Evolutionary conservation across 257 asterid genomes (phyloP), one percentile per base, ranked within the genome.

Genomic region (Lycium barbarum): DNA sequence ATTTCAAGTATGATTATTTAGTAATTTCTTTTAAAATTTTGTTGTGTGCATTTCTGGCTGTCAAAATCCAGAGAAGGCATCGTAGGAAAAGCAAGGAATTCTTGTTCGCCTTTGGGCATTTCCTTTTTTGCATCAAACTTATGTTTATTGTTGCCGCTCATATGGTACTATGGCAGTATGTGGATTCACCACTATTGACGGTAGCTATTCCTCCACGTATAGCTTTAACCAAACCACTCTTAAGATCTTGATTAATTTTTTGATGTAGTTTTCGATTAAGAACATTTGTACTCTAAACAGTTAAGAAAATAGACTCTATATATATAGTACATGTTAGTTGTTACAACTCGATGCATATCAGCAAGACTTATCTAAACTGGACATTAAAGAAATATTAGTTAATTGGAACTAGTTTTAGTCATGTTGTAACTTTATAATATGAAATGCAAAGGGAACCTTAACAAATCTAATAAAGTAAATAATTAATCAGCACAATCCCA

Each of bases 401-500:
- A 74, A 74, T 74, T 74, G 61, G 59, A 73, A 73, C n/a, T 20
- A 20, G 20, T 49, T 22, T 47, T 49, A 49, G 14, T 74, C 62
- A 11, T 74, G 45, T 74, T 74, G 62, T 49, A 22, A 49, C 62
- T 49, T 49, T 22, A 74, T 45, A 72, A n/a, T 15, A 53, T 14
- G 47, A 51, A 49, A 78, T 78, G 43, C 82, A 53, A 78, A 78
- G 82, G 45, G 57, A 57, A 71, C 79, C n/a, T 81, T 47, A 81
- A 59, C 59, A 63, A 79, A 11, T 86, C 82, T 78, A 53, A 53
- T 14, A 78, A 51, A 78, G 63, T 54, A 51, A 78, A 12, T 26
- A 53, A 78, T 53, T 26, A 78, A 78, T 78, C 65, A 26, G 61
- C 22, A 78, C 65, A 78, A 55, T 53, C 15, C 49, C 47, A 7